A percentile compares a stretch with the other conserved stretches of the same genome.
Evolutionary conservation across 2,329 filamentous ascomycete genomes (phyloP).

Genomic region (Pyrenophora tritici-repentis): DNA sequence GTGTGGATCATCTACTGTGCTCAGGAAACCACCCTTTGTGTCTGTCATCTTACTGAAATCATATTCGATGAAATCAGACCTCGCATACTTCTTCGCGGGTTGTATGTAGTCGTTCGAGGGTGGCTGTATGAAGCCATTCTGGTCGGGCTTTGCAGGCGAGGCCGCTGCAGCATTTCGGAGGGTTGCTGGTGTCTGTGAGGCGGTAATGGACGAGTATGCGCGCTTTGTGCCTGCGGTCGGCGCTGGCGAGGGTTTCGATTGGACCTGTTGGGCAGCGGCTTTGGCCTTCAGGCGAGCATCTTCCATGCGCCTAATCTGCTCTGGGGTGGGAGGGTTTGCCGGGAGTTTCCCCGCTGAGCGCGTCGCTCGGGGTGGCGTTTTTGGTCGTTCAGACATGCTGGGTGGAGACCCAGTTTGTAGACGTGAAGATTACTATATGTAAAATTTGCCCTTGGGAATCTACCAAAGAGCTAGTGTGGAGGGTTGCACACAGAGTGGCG

Average conservation of each 20-base stretch:
- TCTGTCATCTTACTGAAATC: constrained; percentile 98
- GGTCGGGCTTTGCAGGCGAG: constrained; percentile 43
- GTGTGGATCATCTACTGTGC: constrained; percentile 86
- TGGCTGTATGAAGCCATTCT: constrained; percentile 43
- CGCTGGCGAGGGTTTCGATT: constrained; percentile 30
- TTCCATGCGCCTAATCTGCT: constrained; percentile 70
- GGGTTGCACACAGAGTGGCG: constrained; percentile 17
- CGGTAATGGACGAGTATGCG: constrained; percentile 66
- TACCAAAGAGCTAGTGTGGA: neutral
- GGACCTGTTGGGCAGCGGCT: constrained; percentile 65
- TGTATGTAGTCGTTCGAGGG: constrained; percentile 61
- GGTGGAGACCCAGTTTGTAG: neutral
- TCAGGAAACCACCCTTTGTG: constrained; percentile 93
- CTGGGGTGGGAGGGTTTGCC: constrained; percentile 60
- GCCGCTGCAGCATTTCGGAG: constrained; percentile 67
- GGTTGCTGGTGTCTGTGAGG: constrained; percentile 59
- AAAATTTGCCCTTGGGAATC: neutral
- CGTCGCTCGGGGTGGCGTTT: constrained; percentile 54
- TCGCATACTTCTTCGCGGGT: constrained; percentile 84
- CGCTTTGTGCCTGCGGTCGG: constrained; percentile 69
- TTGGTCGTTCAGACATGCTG: constrained; percentile 49
- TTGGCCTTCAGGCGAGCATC: constrained; percentile 87
- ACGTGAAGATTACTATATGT: neutral
- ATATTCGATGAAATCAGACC: constrained; percentile 83
- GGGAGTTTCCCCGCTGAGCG: constrained; percentile 49